Evolutionary conservation across 352 stramenopile genomes (phyloP).

Genomic region (Globisporangium uncinulatum): DNA sequence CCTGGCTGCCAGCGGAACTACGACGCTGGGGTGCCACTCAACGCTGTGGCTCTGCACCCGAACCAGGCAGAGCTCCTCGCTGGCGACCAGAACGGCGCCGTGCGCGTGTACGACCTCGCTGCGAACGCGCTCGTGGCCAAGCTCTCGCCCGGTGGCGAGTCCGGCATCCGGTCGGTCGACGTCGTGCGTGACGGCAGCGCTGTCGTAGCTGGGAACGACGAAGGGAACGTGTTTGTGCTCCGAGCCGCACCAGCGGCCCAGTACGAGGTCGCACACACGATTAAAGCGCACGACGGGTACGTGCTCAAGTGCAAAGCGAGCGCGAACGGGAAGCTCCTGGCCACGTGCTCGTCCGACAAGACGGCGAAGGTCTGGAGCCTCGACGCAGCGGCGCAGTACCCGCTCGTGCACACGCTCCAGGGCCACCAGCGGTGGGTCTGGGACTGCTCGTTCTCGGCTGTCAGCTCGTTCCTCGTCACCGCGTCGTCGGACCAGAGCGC

Average conservation of each 20-base stretch:
- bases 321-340: constrained; percentile 82
- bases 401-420: constrained; percentile 74
- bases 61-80: constrained; percentile 90
- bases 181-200: constrained; percentile 90
- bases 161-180: constrained; percentile 89
- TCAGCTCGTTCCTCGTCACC: constrained; percentile 97
- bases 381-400: constrained; percentile 26
- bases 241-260: constrained; percentile 45
- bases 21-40: constrained; percentile 86
- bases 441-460: constrained; percentile 97
- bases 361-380: constrained; percentile 90
- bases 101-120: constrained; percentile 91
- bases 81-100: constrained; percentile 90
- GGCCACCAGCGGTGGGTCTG: constrained; percentile 96
- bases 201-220: constrained; percentile 92
- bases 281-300: constrained; percentile 89
- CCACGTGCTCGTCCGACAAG: constrained; percentile 91
- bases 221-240: constrained; percentile 95
- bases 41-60: constrained; percentile 93
- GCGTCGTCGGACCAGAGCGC: constrained; percentile 94
- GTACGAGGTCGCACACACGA: constrained; percentile 60
- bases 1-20: constrained; percentile 86
- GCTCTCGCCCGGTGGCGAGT: constrained; percentile 64
- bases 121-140: constrained; percentile 66
- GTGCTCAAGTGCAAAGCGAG: constrained; percentile 89